Percentiles rank a stretch among this genome's conserved stretches.
Evolutionary conservation across 371 early-diverging fungal species (phyloP).

Genomic region (Umbelopsis sp.): DNA sequence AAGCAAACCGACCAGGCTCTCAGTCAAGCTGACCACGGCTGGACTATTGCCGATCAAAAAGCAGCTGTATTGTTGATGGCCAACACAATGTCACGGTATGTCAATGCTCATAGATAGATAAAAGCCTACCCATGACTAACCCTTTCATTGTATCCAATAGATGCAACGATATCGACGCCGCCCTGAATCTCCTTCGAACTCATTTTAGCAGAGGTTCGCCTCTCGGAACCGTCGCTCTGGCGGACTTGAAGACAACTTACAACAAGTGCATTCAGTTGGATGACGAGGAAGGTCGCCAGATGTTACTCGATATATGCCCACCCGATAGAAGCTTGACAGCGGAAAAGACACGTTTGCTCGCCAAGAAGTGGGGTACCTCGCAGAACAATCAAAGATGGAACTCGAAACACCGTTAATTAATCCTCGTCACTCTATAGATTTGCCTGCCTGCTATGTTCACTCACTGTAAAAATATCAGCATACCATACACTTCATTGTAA

Average conservation of each 20-base stretch:
- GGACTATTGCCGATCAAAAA: slow-evolving; percentile 43
- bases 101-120: slow-evolving; percentile 19
- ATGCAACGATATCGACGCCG: slow-evolving; percentile 35
- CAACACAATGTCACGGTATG: slow-evolving; percentile 48
- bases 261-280: slow-evolving; percentile 62
- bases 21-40: slow-evolving; percentile 35
- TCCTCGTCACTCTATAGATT: neutral
- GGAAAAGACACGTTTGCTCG: slow-evolving; percentile 2
- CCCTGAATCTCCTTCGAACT: slow-evolving; percentile 34
- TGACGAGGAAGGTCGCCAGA: slow-evolving; percentile 43
- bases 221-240: slow-evolving; percentile 23
- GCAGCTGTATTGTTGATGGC: slow-evolving; percentile 41
- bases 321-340: slow-evolving; percentile 22
- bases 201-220: slow-evolving; percentile 33
- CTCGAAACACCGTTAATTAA: neutral
- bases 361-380: neutral
- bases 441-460: neutral
- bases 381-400: slow-evolving; percentile 1
- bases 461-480: neutral
- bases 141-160: slow-evolving; percentile 25
- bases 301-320: slow-evolving; percentile 44
- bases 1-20: slow-evolving; percentile 22
- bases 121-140: slow-evolving; percentile 16
- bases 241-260: slow-evolving; percentile 51
- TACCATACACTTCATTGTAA: neutral